phyloP scores from a whole-genome alignment of 2,329 filamentous ascomycete genomes.

The Sclerotinia borealis region DNA sequence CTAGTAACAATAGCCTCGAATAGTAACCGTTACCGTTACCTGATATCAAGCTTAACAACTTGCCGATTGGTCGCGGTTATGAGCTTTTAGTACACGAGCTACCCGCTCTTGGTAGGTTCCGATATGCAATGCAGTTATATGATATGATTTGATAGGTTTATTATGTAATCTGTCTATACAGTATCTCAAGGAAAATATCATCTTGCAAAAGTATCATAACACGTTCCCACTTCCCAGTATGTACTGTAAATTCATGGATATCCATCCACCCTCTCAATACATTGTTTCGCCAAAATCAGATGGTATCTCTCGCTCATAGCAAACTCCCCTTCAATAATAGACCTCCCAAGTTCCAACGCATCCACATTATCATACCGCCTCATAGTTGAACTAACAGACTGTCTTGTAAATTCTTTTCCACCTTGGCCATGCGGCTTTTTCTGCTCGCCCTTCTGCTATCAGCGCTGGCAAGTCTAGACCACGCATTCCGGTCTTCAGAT shows the following conservation, averaged over 20 bases:
- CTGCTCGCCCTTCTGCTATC: constrained; percentile 72
- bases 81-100: neutral
- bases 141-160: neutral
- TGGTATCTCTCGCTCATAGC: constrained; percentile 1
- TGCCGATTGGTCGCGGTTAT: neutral
- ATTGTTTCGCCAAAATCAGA: neutral
- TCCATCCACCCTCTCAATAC: neutral
- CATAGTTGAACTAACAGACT: constrained; percentile 48
- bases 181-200: neutral
- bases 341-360: neutral
- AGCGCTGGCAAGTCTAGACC: constrained; percentile 78
- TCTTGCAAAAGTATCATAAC: neutral
- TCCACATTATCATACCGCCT: neutral
- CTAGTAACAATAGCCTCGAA: neutral
- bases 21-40: neutral
- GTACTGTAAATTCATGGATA: neutral
- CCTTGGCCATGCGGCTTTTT: constrained; percentile 62
- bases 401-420: constrained; percentile 75
- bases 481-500: constrained; percentile 76
- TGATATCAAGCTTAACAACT: neutral
- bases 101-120: neutral
- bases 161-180: neutral
- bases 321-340: neutral
- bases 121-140: too few species aligned
- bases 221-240: too few species aligned